Base-by-base conservation (phyloP, 495 filamentous ascomycete genomes). In the Podospora conica region DNA sequence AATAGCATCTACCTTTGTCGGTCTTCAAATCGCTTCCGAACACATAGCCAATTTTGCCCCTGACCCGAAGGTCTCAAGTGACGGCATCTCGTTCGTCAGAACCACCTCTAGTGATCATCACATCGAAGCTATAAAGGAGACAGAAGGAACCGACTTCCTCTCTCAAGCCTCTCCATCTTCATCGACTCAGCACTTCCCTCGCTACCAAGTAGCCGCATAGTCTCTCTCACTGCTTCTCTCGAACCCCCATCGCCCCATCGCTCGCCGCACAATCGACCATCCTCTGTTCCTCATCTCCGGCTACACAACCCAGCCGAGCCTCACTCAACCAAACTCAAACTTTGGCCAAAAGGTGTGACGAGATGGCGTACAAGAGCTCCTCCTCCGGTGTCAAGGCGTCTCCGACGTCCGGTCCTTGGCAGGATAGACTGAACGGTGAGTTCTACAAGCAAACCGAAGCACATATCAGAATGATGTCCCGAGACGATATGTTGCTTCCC, bases 1-100 rank as follows among this genome's bases (percentile, higher is more conserved):
- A 31, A 65, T 70, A 68, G 67, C 69, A 69, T 61, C 60, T 48
- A 58, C 59, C 40, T 21, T 23, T 31, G 33, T 56, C 27, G 28
- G 60, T 72, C 65, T 70, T 76, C 73, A 72, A 81, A 80, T 81
- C 74, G 75, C 65, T 72, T 77, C 66, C 73, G 73, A 77, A 76
- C 79, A 81, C 79, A 79, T 79, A 76, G 77, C 68, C 72, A 60
- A 29, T 60, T 22, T 65, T 53, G 61, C 66, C 70, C 60, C 65
- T 73, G 66, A 66, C 62, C 66, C 24, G 27, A 22, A 28, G 54
- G 53, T n/a, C 63, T 55, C 18, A 53, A 64, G 58, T 54, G 27
- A n/a, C 40, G 58, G 28, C 54, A 31, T 23, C 24, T 15, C 28
- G 24, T 57, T 58, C 55, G 24, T 21, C 63, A 58, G 21, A 40